Conservation (phyloP, 805 yeast species). For the Kluyveromyces aestuarii region DNA sequence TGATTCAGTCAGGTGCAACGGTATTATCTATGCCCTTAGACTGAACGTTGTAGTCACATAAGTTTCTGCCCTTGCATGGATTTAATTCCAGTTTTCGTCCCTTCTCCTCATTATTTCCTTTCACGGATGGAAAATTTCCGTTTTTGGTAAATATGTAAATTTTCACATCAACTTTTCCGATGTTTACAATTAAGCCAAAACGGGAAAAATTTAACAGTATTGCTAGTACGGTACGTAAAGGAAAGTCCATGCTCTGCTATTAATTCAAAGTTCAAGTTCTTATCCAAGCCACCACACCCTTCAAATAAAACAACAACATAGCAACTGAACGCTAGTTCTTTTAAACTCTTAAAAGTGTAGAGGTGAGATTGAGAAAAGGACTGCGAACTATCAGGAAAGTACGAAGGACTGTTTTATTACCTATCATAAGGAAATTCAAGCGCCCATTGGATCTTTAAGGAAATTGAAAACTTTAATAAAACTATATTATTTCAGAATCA, state of each 20-base stretch:
- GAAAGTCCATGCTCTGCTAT: not conserved
- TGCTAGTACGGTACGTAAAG: not conserved
- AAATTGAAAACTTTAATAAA: not conserved
- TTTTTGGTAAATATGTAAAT: not conserved
- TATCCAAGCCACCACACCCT: too few relatives aligned
- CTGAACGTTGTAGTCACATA: not conserved
- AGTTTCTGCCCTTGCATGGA: not conserved
- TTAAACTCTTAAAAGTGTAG: too few relatives aligned
- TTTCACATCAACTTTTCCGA: not conserved
- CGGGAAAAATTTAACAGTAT: constrained; percentile 1
- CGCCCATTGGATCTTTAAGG: not conserved
- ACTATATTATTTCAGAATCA: not conserved
- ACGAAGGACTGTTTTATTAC: too few relatives aligned
- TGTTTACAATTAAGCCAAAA: constrained; percentile 5
- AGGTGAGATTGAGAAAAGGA: too few relatives aligned
- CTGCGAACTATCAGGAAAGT: too few relatives aligned
- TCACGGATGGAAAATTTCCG: not conserved
- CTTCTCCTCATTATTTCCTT: not conserved
- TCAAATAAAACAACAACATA: too few relatives aligned
- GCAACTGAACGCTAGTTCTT: too few relatives aligned
- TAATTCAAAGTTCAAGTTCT: not conserved
- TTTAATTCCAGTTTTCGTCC: not conserved
- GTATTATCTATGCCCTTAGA: not conserved
- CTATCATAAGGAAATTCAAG: not conserved
- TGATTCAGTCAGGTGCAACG: not conserved